Evolutionary conservation across 441 rosid species (phyloP).

Genomic region (Pelargonium citronellum): DNA sequence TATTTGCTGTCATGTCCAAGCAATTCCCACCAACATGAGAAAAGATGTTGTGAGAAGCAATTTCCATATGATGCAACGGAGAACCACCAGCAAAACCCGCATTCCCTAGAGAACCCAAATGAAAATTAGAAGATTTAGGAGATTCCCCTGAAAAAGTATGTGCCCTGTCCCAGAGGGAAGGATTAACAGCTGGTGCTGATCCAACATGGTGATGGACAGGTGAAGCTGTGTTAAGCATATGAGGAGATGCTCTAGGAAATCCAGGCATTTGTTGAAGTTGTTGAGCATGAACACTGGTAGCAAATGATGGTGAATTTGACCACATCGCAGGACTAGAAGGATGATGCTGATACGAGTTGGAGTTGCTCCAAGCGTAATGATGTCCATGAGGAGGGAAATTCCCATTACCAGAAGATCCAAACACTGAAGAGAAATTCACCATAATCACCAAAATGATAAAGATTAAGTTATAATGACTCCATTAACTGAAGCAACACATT

Average conservation of each 20-base stretch:
- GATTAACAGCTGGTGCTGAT: slow-evolving; percentile 58
- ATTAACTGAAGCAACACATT: neutral
- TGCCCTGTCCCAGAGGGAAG: slow-evolving; percentile 59
- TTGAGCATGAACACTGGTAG: slow-evolving; percentile 40
- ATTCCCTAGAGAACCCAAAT: slow-evolving; percentile 54
- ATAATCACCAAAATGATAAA: slow-evolving; percentile 2
- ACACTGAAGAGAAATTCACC: slow-evolving; percentile 34
- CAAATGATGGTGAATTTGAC: slow-evolving; percentile 54
- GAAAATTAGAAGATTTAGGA: slow-evolving; percentile 52
- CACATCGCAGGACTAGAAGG: slow-evolving; percentile 47
- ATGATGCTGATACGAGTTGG: slow-evolving; percentile 46
- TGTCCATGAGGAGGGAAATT: slow-evolving; percentile 40
- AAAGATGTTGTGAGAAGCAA: slow-evolving; percentile 45
- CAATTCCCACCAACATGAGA: slow-evolving; percentile 46
- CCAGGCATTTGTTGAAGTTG: slow-evolving; percentile 40
- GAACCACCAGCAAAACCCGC: slow-evolving; percentile 43
- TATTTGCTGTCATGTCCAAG: slow-evolving; percentile 40
- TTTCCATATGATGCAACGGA: slow-evolving; percentile 49
- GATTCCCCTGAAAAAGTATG: slow-evolving; percentile 48
- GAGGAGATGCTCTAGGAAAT: slow-evolving; percentile 46
- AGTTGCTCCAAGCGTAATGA: slow-evolving; percentile 46
- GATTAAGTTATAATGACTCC: neutral
- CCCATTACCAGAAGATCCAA: slow-evolving; percentile 58
- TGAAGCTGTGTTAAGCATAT: slow-evolving; percentile 44
- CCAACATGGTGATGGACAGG: slow-evolving; percentile 64